phyloP scores from a whole-genome alignment of 176 grass and related monocot genomes.

The Puccinellia tenuiflora region DNA sequence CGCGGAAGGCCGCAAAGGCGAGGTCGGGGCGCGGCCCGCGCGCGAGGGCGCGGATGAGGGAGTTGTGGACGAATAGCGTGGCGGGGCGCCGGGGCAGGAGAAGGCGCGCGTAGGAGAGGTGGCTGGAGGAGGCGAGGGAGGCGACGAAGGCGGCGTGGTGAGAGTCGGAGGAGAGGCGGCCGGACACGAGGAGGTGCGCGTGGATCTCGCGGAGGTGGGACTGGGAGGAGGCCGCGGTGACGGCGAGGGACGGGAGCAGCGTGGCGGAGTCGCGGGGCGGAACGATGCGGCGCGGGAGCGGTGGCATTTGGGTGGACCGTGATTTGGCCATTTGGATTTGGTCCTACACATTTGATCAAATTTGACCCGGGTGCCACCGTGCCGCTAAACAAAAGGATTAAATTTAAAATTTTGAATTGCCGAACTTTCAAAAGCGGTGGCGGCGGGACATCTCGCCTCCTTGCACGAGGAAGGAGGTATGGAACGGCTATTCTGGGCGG shows the following conservation, averaged over 20 bases:
- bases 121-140: constrained; percentile 26
- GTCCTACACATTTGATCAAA: no score
- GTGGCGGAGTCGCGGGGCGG: not conserved
- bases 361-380: no score
- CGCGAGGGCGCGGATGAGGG: constrained; percentile 48
- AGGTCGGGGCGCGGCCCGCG: constrained; percentile 27
- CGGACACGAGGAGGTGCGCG: constrained; percentile 49
- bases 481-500: no score
- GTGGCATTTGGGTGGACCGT: not conserved
- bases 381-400: no score
- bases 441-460: no score
- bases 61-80: constrained; percentile 40
- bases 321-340: not conserved
- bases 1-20: constrained; percentile 44
- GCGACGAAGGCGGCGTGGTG: constrained; percentile 24
- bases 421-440: no score
- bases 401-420: no score
- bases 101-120: constrained; percentile 42
- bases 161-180: constrained; percentile 23
- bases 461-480: no score
- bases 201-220: constrained; percentile 50
- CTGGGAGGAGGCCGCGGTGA: constrained; percentile 6
- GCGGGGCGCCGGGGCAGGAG: constrained; percentile 37
- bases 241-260: constrained; percentile 28
- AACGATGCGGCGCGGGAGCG: not conserved